These are phyloP conservation scores for Monosporascus sp. DNA, from an alignment of 2,329 filamentous ascomycete species.

Conservation along the genomic window DNA sequence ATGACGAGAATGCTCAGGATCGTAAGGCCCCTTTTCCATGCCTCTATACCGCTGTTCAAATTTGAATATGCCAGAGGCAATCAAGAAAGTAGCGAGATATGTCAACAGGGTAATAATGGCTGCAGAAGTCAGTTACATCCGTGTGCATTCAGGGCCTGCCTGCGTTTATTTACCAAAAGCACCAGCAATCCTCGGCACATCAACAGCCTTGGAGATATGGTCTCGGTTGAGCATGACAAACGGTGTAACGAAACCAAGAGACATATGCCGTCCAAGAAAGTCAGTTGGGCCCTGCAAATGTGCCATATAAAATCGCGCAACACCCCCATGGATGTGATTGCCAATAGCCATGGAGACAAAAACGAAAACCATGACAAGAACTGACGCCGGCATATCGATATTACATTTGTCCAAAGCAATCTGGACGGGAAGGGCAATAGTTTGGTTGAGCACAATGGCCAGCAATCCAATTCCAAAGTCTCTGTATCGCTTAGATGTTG, in stretches of 20 bases:
- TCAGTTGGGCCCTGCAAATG: conserved; percentile 25
- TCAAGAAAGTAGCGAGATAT: conserved; percentile 18
- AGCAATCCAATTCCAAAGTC: conserved; percentile 21
- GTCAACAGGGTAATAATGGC: conserved; percentile 21
- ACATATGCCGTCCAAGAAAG: conserved; percentile 28
- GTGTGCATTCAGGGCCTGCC: background rate
- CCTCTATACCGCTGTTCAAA: conserved; percentile 20
- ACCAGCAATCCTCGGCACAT: conserved; percentile 20
- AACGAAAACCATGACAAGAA: conserved; percentile 24
- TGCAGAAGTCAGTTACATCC: conserved; percentile 7
- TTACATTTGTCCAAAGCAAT: conserved; percentile 17
- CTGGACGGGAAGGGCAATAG: conserved; percentile 23
- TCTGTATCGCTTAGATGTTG: conserved; percentile 16
- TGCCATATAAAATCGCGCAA: conserved; percentile 16
- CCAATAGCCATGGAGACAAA: conserved; percentile 16
- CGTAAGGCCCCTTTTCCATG: conserved; percentile 4
- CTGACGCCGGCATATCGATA: conserved; percentile 26
- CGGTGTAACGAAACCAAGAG: conserved; percentile 26
- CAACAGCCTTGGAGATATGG: conserved; percentile 17
- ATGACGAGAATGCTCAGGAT: conserved; percentile 18
- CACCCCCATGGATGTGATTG: conserved; percentile 14
- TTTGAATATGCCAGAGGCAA: conserved; percentile 16
- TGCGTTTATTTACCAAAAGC: conserved; percentile 20
- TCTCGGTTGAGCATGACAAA: conserved; percentile 28
- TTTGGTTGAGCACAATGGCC: conserved; percentile 18